phyloP scores from a whole-genome alignment of 1,139 yeast genomes.

The Torulaspora globosa region DNA sequence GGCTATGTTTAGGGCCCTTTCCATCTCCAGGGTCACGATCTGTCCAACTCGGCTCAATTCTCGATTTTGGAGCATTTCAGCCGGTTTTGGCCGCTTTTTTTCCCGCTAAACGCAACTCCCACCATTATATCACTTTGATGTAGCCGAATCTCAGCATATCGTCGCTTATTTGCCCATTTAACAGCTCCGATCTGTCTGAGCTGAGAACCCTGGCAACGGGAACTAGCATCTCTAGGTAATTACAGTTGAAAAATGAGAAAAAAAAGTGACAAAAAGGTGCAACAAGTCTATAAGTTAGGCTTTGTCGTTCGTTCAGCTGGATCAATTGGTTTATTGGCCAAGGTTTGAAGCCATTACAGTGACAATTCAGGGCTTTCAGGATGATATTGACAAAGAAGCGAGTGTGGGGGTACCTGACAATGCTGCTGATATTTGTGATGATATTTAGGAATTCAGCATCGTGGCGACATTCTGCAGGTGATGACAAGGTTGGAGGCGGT shows the following conservation, averaged over 20 bases:
- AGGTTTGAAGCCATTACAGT: neutral
- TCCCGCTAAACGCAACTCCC: too few relatives aligned
- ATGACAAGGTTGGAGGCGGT: constrained; percentile 14
- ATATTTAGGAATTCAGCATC: constrained; percentile 4
- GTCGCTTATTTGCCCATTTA: neutral
- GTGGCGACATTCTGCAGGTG: constrained; percentile 2
- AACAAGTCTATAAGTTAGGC: neutral
- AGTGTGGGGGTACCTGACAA: constrained; percentile 6
- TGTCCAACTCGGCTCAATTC: neutral
- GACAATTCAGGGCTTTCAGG: neutral
- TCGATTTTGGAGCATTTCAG: neutral
- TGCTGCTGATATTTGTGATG: constrained; percentile 7
- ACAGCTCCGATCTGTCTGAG: neutral
- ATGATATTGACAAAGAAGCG: constrained; percentile 8
- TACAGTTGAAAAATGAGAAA: neutral
- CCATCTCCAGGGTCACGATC: too few relatives aligned
- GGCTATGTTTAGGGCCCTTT: neutral
- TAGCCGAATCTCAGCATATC: neutral
- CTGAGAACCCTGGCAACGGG: neutral
- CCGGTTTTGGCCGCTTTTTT: too few relatives aligned
- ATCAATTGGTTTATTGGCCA: neutral
- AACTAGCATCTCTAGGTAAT: neutral
- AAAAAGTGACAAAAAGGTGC: neutral
- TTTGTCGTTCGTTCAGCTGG: neutral
- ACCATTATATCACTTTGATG: too few relatives aligned